Conservation (phyloP, 176 grass and related monocot species). For the Oryza brachyantha region DNA sequence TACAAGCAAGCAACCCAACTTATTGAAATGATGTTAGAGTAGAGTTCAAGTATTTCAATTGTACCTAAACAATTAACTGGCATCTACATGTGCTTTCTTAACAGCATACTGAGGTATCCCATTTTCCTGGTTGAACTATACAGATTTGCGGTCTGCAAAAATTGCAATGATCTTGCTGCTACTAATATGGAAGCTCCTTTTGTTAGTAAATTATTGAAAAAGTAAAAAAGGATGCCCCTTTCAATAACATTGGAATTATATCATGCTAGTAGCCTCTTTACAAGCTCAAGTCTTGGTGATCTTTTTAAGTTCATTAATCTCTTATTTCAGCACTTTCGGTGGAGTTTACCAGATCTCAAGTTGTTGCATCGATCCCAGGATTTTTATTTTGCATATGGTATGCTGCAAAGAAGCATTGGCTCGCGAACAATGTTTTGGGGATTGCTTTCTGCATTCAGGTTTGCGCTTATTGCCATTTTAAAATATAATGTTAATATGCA, state of each 20-base stretch:
- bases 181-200: background rate
- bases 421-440: slow-evolving; percentile 91
- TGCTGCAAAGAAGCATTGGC: slow-evolving; percentile 85
- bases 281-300: background rate
- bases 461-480: slow-evolving; percentile 10
- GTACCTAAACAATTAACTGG: background rate
- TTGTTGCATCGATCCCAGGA: slow-evolving; percentile 82
- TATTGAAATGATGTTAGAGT: background rate
- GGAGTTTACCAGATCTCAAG: slow-evolving; percentile 90
- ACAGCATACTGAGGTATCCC: background rate
- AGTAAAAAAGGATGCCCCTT: background rate
- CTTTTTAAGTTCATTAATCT: slow-evolving; percentile 10
- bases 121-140: background rate
- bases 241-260: background rate
- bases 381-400: slow-evolving; percentile 92
- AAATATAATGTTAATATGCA: slow-evolving; percentile 2
- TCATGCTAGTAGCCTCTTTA: background rate
- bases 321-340: slow-evolving; percentile 72
- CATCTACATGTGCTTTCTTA: background rate
- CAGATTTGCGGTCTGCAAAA: background rate
- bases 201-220: background rate
- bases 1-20: background rate
- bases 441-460: slow-evolving; percentile 98
- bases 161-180: background rate
- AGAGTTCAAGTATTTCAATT: background rate